Conservation (phyloP, 2,329 filamentous ascomycete genomes). For the Beauveria rudraprayagi region DNA sequence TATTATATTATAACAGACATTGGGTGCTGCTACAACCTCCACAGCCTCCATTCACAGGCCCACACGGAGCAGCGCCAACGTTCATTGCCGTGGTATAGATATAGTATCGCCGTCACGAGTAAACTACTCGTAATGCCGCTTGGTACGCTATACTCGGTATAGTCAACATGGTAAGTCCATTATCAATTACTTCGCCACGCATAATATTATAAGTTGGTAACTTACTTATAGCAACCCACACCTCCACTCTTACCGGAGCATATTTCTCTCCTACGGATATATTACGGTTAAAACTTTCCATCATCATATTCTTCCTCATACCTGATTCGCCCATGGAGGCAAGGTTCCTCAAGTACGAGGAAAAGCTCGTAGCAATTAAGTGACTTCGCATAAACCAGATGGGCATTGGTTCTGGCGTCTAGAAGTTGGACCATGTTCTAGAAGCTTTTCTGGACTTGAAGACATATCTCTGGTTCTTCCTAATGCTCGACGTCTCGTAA, state of each 20-base stretch:
- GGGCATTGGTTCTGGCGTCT: constrained; percentile 26
- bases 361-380: constrained; percentile 51
- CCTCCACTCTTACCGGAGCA: constrained; percentile 31
- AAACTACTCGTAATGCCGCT: constrained; percentile 23
- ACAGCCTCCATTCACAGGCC: neutral
- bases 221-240: constrained; percentile 17
- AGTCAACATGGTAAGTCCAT: constrained; percentile 21
- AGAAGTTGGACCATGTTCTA: constrained; percentile 29
- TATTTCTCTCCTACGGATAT: constrained; percentile 27
- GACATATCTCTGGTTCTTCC: constrained; percentile 30
- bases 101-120: constrained; percentile 28
- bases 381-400: constrained; percentile 41
- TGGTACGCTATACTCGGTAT: constrained; percentile 27
- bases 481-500: constrained; percentile 43
- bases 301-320: constrained; percentile 45
- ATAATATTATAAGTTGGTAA: neutral
- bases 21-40: too few relatives aligned
- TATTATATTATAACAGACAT: too few relatives aligned
- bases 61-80: constrained; percentile 18
- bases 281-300: constrained; percentile 38
- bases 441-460: constrained; percentile 28
- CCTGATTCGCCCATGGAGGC: constrained; percentile 54
- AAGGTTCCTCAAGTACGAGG: constrained; percentile 44
- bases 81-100: constrained; percentile 27
- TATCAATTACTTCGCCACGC: neutral